Base-by-base conservation (phyloP, 495 filamentous ascomycete genomes). In the Baudoinia panamericana region DNA sequence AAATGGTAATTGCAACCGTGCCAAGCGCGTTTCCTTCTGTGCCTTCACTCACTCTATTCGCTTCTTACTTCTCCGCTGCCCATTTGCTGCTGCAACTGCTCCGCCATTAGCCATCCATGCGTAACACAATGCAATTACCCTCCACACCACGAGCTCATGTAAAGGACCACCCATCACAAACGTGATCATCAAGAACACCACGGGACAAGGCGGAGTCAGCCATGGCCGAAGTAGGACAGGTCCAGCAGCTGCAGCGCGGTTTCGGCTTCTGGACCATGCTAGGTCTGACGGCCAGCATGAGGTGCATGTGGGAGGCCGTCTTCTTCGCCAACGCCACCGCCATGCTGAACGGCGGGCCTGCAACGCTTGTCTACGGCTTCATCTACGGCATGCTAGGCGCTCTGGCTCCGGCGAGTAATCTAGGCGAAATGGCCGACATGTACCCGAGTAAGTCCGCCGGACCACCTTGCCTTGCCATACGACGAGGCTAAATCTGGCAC, bases 231-330 rank as follows among this genome's bases (percentile, higher is more conserved):
- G 15, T 45, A 6, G 34, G 36, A 5, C 27, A 31, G 18, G 17
- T 31, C 15, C 42, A 45, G 19, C 18, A 45, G 16, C 30, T 46
- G 18, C 4, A 46, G 43, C n/a, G 48, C 4, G 42, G 18, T 11
- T 51, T 51, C 29, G 36, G 36, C 2, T 27, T 48, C 11, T 30
- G 23, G 25, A 36, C 48, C 11, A 41, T 47, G 5, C 12, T 46
- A n/a, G 42, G 46, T 18, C 21, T 51, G 10, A 42, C 48, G 13
- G 30, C 36, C 15, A 30, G 19, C 3, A 23, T 46, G 30, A 41
- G 41, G 44, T 41, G 36, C 13, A 41, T 36, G 12, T 51, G 48
- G 48, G 48, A 51, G 33, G 36, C 26, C 1, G 21, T 42, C 24
- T 48, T 36, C 31, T 31, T 41, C n/a, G 28, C 22, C 21, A 36